Conservation (phyloP, 2,329 filamentous ascomycete species). For the Tolypocladium pustulatum region DNA sequence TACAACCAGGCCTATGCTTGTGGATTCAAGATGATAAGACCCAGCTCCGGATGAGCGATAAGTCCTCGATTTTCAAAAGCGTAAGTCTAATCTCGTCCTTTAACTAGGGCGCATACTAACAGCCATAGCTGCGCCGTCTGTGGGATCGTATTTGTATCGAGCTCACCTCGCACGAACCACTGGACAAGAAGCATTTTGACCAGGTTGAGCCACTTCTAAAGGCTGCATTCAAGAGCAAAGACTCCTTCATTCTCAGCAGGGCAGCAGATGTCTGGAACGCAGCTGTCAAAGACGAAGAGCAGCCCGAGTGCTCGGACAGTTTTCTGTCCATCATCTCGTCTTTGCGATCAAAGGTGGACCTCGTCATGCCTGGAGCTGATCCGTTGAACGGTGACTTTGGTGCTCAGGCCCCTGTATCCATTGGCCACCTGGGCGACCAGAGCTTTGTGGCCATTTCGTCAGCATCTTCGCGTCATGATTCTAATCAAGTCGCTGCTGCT, state of each 20-base stretch:
- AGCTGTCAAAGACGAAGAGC: slow-evolving; percentile 50
- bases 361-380: slow-evolving; percentile 34
- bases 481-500: slow-evolving; percentile 6
- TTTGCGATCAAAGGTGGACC: slow-evolving; percentile 42
- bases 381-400: slow-evolving; percentile 24
- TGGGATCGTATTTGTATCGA: slow-evolving; percentile 39
- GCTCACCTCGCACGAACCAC: slow-evolving; percentile 22
- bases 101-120: slow-evolving; percentile 13
- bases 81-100: slow-evolving; percentile 25
- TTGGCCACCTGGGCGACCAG: slow-evolving; percentile 39
- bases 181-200: slow-evolving; percentile 34
- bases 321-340: slow-evolving; percentile 53
- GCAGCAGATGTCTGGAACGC: slow-evolving; percentile 54
- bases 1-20: slow-evolving; percentile 49
- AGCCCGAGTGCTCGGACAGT: slow-evolving; percentile 52
- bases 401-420: slow-evolving; percentile 29
- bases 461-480: slow-evolving; percentile 15
- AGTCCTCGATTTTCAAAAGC: slow-evolving; percentile 27
- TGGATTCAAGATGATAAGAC: slow-evolving; percentile 53
- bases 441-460: slow-evolving; percentile 20
- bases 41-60: slow-evolving; percentile 29
- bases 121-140: slow-evolving; percentile 30
- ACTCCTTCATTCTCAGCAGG: slow-evolving; percentile 39
- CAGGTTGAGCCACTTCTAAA: slow-evolving; percentile 44
- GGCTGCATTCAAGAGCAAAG: slow-evolving; percentile 49